phyloP scores from a whole-genome alignment of 805 yeast species.

The Brettanomyces nanus region DNA sequence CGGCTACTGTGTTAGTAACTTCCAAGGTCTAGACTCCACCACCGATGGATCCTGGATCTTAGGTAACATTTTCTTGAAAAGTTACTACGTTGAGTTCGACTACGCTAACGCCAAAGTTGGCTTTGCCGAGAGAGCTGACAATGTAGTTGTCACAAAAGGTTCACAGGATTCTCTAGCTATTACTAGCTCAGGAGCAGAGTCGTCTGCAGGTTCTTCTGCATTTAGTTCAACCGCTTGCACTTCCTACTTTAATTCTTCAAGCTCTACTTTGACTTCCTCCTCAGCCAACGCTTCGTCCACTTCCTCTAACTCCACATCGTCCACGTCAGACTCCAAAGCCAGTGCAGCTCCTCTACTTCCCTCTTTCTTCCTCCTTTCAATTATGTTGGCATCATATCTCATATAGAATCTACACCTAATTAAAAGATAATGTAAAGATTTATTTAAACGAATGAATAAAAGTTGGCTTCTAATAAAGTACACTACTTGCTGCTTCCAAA shows the following conservation, averaged over 20 bases:
- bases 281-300: background rate
- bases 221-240: background rate
- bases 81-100: constrained; percentile 51
- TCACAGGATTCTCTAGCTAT: background rate
- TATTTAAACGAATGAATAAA: no score
- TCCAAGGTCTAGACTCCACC: constrained; percentile 45
- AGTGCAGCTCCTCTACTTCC: no score
- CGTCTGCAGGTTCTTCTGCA: background rate
- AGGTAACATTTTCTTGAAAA: constrained; percentile 53
- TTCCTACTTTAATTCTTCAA: background rate
- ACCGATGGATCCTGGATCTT: constrained; percentile 45
- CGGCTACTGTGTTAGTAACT: constrained; percentile 56
- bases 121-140: constrained; percentile 31
- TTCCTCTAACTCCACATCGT: background rate
- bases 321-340: no score
- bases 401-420: no score
- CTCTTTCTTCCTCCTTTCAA: no score
- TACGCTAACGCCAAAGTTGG: constrained; percentile 42
- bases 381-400: no score
- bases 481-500: constrained; percentile 8
- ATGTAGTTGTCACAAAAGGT: background rate
- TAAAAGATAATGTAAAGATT: no score
- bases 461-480: no score
- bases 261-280: background rate
- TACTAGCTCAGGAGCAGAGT: background rate